Percentiles rank a stretch among this genome's conserved stretches.
Conservation (phyloP, 352 stramenopile genomes). For the Phytophthora pluvialis region DNA sequence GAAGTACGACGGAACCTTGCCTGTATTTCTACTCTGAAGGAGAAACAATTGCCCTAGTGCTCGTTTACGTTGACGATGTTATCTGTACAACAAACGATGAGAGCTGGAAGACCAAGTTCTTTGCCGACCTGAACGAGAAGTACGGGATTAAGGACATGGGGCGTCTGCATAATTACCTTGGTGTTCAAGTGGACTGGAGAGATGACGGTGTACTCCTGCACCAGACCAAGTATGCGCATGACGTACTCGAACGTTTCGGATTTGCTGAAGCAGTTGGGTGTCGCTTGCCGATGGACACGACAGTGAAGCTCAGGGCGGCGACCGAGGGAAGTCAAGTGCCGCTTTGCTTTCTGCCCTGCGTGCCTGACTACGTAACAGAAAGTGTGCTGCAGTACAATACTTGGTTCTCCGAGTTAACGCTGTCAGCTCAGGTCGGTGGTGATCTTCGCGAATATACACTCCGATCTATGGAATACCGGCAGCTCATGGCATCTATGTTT, state of each 20-base stretch:
- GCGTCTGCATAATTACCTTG: neutral
- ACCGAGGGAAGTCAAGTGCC: neutral
- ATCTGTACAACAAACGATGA: constrained; percentile 5
- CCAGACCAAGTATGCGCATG: neutral
- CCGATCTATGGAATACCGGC: no score
- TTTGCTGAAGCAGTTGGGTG: constrained; percentile 7
- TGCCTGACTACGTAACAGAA: no score
- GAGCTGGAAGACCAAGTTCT: constrained; percentile 1
- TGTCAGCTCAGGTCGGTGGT: no score
- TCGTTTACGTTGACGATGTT: constrained; percentile 12
- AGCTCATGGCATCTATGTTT: no score
- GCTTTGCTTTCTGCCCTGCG: no score
- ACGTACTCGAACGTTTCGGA: neutral
- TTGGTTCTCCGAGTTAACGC: no score
- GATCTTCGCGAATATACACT: no score
- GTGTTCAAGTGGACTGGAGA: neutral
- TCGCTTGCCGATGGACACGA: constrained; percentile 10
- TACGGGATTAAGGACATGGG: constrained; percentile 13
- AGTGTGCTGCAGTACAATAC: no score
- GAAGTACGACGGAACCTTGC: constrained; percentile 4
- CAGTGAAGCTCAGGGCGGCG: neutral
- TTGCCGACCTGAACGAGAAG: neutral
- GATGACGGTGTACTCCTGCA: neutral
- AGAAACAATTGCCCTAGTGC: neutral
- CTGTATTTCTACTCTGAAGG: constrained; percentile 9